Conservation (phyloP, 2,329 filamentous ascomycete species). For the Elsinoe batatas region DNA sequence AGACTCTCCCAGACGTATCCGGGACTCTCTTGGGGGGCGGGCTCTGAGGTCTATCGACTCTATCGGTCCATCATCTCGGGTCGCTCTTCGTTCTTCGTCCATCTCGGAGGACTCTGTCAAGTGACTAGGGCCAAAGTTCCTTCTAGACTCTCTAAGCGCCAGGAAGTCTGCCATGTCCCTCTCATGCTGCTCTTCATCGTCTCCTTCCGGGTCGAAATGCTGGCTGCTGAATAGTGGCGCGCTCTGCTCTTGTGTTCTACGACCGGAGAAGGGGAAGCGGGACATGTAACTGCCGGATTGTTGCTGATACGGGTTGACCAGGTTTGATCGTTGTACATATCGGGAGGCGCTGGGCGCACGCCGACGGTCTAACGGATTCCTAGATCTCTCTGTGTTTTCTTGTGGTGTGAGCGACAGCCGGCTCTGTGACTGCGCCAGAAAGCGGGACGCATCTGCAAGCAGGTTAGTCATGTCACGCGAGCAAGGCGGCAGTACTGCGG, state of each 20-base stretch:
- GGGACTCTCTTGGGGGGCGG: not conserved
- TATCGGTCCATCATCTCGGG: constrained; percentile 27
- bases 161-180: constrained; percentile 90
- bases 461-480: constrained; percentile 32
- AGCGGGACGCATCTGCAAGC: constrained; percentile 77
- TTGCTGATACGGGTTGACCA: constrained; percentile 64
- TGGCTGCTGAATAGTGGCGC: constrained; percentile 89
- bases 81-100: constrained; percentile 51
- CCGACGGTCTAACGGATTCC: constrained; percentile 39
- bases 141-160: constrained; percentile 77
- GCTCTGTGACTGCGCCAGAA: constrained; percentile 93
- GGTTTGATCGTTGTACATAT: constrained; percentile 40
- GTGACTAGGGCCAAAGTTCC: constrained; percentile 75
- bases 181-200: constrained; percentile 84
- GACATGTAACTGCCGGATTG: constrained; percentile 58
- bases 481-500: constrained; percentile 18
- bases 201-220: constrained; percentile 84
- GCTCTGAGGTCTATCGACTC: constrained; percentile 9
- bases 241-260: constrained; percentile 54
- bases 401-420: constrained; percentile 62
- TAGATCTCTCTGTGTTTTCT: constrained; percentile 31
- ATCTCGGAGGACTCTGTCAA: constrained; percentile 78
- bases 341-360: constrained; percentile 37
- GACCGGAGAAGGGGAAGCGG: constrained; percentile 69
- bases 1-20: constrained; percentile 24